phyloP scores from a whole-genome alignment of 2,329 filamentous ascomycete genomes.

The Cercospora beticola region DNA sequence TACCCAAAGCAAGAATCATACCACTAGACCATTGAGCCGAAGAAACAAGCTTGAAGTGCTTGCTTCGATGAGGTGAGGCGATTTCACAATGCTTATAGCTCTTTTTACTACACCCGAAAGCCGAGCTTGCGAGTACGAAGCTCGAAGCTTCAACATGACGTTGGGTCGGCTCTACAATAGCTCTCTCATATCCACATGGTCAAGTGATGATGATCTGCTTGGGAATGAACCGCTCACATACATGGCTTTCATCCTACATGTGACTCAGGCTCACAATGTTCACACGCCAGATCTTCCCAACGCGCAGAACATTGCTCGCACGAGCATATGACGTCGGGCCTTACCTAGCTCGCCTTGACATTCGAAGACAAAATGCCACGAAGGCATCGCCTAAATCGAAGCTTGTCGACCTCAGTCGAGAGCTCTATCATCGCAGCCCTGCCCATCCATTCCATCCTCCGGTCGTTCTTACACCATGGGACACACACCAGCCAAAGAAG shows the following conservation, averaged over 20 bases:
- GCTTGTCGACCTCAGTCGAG: slow-evolving; percentile 30
- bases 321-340: neutral
- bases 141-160: neutral
- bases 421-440: slow-evolving; percentile 32
- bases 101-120: neutral
- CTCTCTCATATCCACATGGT: neutral
- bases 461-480: slow-evolving; percentile 31
- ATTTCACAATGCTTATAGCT: neutral
- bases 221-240: neutral
- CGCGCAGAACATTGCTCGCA: neutral
- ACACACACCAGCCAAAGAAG: slow-evolving; percentile 32
- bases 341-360: neutral
- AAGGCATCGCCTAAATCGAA: slow-evolving; percentile 21
- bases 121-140: neutral
- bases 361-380: slow-evolving; percentile 6
- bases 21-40: neutral
- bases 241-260: neutral
- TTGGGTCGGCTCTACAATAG: neutral
- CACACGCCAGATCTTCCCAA: neutral
- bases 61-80: too few relatives aligned
- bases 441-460: slow-evolving; percentile 34
- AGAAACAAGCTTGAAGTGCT: neutral
- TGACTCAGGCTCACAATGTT: neutral
- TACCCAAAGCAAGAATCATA: slow-evolving; percentile 22
- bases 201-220: neutral